Base-by-base conservation (phyloP, 106 monocot genomes). In the Apostasia shenzhenica region DNA sequence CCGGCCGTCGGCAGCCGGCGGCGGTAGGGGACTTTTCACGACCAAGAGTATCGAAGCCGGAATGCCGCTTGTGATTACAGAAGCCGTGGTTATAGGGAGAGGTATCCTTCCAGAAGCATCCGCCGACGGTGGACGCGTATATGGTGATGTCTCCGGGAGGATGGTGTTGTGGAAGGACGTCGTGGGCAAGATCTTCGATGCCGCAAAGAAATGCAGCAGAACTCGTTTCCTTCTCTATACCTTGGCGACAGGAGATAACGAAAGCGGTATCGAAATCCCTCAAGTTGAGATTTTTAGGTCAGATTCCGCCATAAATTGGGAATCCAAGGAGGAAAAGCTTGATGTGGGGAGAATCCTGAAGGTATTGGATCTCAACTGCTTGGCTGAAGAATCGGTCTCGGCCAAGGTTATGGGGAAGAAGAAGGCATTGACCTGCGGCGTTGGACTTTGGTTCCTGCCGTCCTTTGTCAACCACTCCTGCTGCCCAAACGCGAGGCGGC, bases 81-180 rank as follows among this genome's bases (percentile, higher is more conserved):
- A 84, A 67, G 89, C 95, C 0, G 79, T 97, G 37, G 86, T 73
- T 26, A 65, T 79, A 40, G 86, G 84, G 40, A 77, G 95, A 68
- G 88, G 78, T 4, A 86, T 95, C 4, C 57, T 88, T 38, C 88
- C 91, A 0, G 79, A 82, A 58, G 9, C n/a, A 8, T 59, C 41
- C 2, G 45, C 26, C 37, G 72, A 55, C 45, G 55, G 69, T 5
- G 68, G 62, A 4, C 58, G 77, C 12, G 50, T 5, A 50, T 50
- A 4, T 5, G 50, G 6, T 8, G 4, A 50, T 8, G 8, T 8
- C 50, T 55, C 44, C 49, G 82, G 76, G 1, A 77, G 81, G 48
- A 75, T 97, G 73, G 89, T 82, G 48, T 76, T 97, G 86, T 97
- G 95, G 95, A 97, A 97, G 76, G 84, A 84, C 64, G 82, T 97